phyloP scores from a whole-genome alignment of 1,139 yeast genomes.

The Nakaseomyces kungkrabaensis region DNA sequence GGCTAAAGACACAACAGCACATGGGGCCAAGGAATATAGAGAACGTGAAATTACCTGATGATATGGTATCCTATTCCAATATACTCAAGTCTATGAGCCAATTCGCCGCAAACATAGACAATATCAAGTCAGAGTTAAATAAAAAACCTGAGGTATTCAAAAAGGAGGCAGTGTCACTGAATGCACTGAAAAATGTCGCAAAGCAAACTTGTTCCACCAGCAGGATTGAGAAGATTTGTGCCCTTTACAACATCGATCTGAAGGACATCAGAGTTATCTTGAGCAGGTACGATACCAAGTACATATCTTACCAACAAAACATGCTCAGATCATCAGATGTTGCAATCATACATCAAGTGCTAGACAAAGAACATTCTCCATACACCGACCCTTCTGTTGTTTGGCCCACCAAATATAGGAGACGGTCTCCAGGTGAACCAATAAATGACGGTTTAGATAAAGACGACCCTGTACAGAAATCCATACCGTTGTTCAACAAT shows the following conservation, averaged over 20 bases:
- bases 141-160: conserved; percentile 1
- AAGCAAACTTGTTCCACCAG: conserved; percentile 3
- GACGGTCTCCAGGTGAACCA: neutral
- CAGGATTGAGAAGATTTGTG: conserved; percentile 10
- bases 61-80: conserved; percentile 9
- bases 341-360: neutral
- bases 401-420: conserved; percentile 21
- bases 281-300: neutral
- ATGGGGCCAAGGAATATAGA: conserved; percentile 15
- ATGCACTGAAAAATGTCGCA: neutral
- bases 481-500: neutral
- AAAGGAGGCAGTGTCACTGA: neutral
- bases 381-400: neutral
- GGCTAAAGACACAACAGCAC: conserved; percentile 12
- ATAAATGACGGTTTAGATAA: neutral
- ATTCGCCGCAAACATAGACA: neutral
- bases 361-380: neutral
- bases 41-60: conserved; percentile 17
- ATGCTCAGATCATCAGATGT: conserved; percentile 1
- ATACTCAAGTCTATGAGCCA: conserved; percentile 6
- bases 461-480: conserved; percentile 6
- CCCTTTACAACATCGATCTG: conserved; percentile 18
- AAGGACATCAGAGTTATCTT: conserved; percentile 16
- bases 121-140: conserved; percentile 2
- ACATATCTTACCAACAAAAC: neutral